Evolutionary conservation across 1,139 yeast species (phyloP), one percentile per base, ranked within the genome.

Genomic region (Zygoascus hellenicus): DNA sequence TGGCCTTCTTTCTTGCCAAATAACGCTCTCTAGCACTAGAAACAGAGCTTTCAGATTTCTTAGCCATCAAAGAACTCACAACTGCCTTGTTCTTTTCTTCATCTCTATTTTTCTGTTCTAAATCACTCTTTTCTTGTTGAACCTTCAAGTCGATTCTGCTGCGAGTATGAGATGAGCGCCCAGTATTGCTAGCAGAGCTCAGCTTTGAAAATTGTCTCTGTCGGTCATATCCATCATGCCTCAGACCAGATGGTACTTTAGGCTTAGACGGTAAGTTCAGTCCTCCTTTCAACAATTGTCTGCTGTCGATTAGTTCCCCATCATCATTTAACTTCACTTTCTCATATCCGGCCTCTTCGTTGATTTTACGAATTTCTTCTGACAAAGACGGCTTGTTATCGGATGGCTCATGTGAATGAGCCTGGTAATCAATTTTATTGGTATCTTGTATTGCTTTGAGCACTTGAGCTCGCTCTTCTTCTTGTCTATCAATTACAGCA

Each of bases 11-110:
- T 14, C 66, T 46, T 2, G 62, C 64, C 11, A 62, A 51, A 43
- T 59, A 62, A n/a, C 66, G 48, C 38, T 58, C 63, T 7, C 61
- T 51, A 9, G 66, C 66, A n/a, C 54, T 52, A 2, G 56, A 48
- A n/a, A 58, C 45, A 2, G 58, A 53, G 9, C 29, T n/a, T 9
- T 49, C 51, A 7, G 54, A 51, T 3, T 57, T 51, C 34, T 53
- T 57, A 17, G 26, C 30, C 43, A 54, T 57, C 13, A 53, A 52
- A 11, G 44, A 38, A 11, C 40, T 35, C 16, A 48, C 9, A 2
- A 15, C 11, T 30, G 43, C 33, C 31, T 35, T 26, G 31, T 39
- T 47, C 10, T 38, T 40, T 32, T 38, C 48, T 22, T 42, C 49
- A 34, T 53, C 51, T 5, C 10, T 30, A n/a, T 16, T 36, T 13